Conservation (phyloP, 2,329 filamentous ascomycete genomes). For the Xylariaceae sp. region DNA sequence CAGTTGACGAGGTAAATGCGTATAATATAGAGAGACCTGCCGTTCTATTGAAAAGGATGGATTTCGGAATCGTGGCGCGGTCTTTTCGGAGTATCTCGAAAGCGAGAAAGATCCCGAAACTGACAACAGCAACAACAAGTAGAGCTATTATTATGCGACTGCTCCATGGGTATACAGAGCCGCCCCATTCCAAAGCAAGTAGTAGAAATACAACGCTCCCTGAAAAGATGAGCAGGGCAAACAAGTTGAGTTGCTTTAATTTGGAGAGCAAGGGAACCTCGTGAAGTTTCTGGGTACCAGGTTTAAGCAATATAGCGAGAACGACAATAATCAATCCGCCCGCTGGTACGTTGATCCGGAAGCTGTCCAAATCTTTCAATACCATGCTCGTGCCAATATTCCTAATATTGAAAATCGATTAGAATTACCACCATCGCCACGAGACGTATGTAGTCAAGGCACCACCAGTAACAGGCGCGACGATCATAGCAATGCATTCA, state of each 20-base stretch:
- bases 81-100: constrained; percentile 7
- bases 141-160: constrained; percentile 9
- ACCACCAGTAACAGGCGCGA: constrained; percentile 10
- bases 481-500: constrained; percentile 15
- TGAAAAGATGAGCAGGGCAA: constrained; percentile 20
- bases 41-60: constrained; percentile 8
- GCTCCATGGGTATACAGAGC: constrained; percentile 15
- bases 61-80: constrained; percentile 12
- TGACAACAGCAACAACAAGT: constrained; percentile 7
- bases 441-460: constrained; percentile 8
- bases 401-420: neutral
- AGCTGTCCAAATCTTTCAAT: constrained; percentile 2
- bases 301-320: constrained; percentile 10
- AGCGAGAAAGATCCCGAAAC: constrained; percentile 1
- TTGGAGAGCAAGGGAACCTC: constrained; percentile 4
- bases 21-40: constrained; percentile 9
- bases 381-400: neutral
- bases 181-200: constrained; percentile 26
- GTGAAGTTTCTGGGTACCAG: constrained; percentile 6
- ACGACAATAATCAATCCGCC: constrained; percentile 9
- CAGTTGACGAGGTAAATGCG: constrained; percentile 11
- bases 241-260: constrained; percentile 21
- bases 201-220: constrained; percentile 23
- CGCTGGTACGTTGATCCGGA: constrained; percentile 14
- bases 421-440: constrained; percentile 10